These are phyloP conservation scores for Sporobolus alterniflorus DNA, from an alignment of 202 grass and related monocot species.

Conservation along the genomic window DNA sequence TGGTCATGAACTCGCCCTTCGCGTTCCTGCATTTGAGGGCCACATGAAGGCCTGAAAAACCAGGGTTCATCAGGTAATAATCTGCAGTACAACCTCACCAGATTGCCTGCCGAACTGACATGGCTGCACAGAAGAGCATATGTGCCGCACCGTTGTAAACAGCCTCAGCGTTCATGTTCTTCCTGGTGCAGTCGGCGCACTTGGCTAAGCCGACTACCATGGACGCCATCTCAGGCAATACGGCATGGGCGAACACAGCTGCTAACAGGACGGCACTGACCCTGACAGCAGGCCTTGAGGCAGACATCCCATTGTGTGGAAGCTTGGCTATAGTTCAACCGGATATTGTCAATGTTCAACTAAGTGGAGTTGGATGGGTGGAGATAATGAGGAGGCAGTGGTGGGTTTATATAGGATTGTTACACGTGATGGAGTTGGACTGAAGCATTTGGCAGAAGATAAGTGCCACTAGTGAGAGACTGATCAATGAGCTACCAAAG, in stretches of 20 bases:
- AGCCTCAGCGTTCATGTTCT: constrained; percentile 60
- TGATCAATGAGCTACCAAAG: constrained; percentile 27
- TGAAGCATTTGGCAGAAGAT: not conserved
- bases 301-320: constrained; percentile 27
- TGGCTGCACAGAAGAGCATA: no score
- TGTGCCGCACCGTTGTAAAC: constrained; percentile 49
- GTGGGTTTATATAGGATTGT: constrained; percentile 9
- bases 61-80: not conserved
- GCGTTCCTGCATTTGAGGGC: constrained; percentile 65
- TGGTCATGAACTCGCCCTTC: constrained; percentile 55
- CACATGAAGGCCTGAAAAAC: constrained; percentile 45
- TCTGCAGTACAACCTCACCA: not conserved
- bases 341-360: not conserved
- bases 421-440: not conserved
- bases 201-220: constrained; percentile 53
- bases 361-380: not conserved
- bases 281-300: not conserved
- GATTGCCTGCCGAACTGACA: no score
- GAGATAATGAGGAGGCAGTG: not conserved
- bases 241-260: constrained; percentile 3
- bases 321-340: not conserved
- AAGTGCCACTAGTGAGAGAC: not conserved
- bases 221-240: not conserved
- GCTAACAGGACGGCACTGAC: constrained; percentile 25
- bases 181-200: constrained; percentile 61